These are phyloP conservation scores for Coemansia interrupta DNA, from an alignment of 192 early-diverging fungal species.

Conservation along the genomic window DNA sequence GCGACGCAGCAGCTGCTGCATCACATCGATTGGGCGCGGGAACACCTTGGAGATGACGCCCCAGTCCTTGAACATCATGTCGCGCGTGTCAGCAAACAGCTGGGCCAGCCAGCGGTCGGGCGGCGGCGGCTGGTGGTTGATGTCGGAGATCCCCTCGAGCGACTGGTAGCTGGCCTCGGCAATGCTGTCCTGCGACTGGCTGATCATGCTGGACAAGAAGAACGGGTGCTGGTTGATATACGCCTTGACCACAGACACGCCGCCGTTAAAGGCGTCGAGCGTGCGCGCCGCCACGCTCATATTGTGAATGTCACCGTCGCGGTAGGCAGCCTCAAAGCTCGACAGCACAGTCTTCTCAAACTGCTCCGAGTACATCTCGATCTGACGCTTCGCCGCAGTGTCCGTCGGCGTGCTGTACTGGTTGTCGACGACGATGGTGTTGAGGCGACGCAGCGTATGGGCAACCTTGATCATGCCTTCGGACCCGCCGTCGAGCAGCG, in stretches of 20 bases:
- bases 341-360: constrained; percentile 86
- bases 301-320: constrained; percentile 62
- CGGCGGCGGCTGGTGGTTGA: constrained; percentile 54
- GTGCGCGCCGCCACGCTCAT: constrained; percentile 80
- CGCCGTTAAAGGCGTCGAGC: constrained; percentile 92
- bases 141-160: constrained; percentile 46
- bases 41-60: constrained; percentile 90
- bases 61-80: constrained; percentile 83
- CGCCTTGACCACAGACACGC: constrained; percentile 86
- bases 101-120: constrained; percentile 68
- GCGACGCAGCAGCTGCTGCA: constrained; percentile 91
- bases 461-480: constrained; percentile 90
- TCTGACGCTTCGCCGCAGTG: constrained; percentile 69
- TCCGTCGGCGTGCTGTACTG: constrained; percentile 42
- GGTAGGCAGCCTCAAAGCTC: constrained; percentile 84
- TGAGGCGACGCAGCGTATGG: constrained; percentile 77
- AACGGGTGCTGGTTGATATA: constrained; percentile 98
- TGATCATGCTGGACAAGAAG: constrained; percentile 78
- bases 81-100: constrained; percentile 80
- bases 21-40: constrained; percentile 82
- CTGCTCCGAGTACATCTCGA: constrained; percentile 90
- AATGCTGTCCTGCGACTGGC: constrained; percentile 55
- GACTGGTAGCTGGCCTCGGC: constrained; percentile 49
- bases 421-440: constrained; percentile 60
- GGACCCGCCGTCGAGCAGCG: constrained; percentile 65